Percentiles rank a stretch among this genome's conserved stretches.
Evolutionary conservation across 306 rosid genomes (phyloP).

Genomic region (Prunus persica): Prunus_persica_NCBIv2 NC_034011.1:21902501-21903000

Average conservation of each 20-base stretch:
- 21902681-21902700: constrained; percentile 97
- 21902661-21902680: not conserved
- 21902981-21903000: constrained; percentile 96
- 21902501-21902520: not conserved
- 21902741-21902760: constrained; percentile 84
- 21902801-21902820: constrained; percentile 54
- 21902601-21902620: not conserved
- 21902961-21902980: constrained; percentile 94
- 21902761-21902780: constrained; percentile 91
- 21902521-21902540: not conserved
- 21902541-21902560: not conserved
- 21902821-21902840: constrained; percentile 8
- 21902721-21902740: constrained; percentile 95
- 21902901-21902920: constrained; percentile 6
- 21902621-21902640: not conserved
- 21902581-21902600: not conserved
- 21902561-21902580: not conserved
- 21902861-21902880: not conserved
- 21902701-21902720: constrained; percentile 97
- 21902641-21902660: not conserved
- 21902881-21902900: not conserved
- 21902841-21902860: constrained; percentile 8
- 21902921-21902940: constrained; percentile 38
- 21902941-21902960: constrained; percentile 96
- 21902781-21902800: constrained; percentile 98